Percentiles rank a stretch among this genome's conserved stretches.
Conservation (phyloP, 306 rosid species). For the Hippophae rhamnoides region DNA sequence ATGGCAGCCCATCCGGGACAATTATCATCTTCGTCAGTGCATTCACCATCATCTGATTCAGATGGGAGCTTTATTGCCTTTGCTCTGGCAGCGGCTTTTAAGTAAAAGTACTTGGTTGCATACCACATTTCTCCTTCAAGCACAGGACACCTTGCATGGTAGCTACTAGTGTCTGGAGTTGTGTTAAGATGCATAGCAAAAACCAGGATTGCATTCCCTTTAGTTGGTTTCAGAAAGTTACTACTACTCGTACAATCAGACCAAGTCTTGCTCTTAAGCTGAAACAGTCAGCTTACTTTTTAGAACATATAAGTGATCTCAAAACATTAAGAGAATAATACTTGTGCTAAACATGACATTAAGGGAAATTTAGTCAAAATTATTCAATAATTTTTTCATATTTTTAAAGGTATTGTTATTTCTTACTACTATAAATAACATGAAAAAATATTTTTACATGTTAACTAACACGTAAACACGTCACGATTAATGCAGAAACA, state of each 20-base stretch:
- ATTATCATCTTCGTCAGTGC: slow-evolving; percentile 52
- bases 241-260: slow-evolving; percentile 34
- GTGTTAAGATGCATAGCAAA: slow-evolving; percentile 48
- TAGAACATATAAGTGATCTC: slow-evolving; percentile 6
- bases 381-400: no score
- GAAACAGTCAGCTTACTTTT: slow-evolving; percentile 18
- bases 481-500: no score
- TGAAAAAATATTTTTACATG: no score
- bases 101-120: slow-evolving; percentile 49
- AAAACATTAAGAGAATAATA: not conserved
- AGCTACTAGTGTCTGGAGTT: slow-evolving; percentile 50
- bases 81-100: slow-evolving; percentile 25
- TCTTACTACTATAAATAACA: no score
- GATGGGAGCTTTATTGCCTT: slow-evolving; percentile 11
- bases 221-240: slow-evolving; percentile 42
- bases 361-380: no score
- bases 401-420: no score
- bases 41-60: slow-evolving; percentile 30
- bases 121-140: slow-evolving; percentile 66
- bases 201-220: slow-evolving; percentile 71
- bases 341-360: not conserved
- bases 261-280: slow-evolving; percentile 38
- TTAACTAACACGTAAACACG: no score
- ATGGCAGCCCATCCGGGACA: slow-evolving; percentile 63
- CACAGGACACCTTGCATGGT: slow-evolving; percentile 63